These are phyloP conservation scores for Trichoderma sp. DNA, from an alignment of 2,329 filamentous ascomycete genomes.

Conservation along the genomic window DNA sequence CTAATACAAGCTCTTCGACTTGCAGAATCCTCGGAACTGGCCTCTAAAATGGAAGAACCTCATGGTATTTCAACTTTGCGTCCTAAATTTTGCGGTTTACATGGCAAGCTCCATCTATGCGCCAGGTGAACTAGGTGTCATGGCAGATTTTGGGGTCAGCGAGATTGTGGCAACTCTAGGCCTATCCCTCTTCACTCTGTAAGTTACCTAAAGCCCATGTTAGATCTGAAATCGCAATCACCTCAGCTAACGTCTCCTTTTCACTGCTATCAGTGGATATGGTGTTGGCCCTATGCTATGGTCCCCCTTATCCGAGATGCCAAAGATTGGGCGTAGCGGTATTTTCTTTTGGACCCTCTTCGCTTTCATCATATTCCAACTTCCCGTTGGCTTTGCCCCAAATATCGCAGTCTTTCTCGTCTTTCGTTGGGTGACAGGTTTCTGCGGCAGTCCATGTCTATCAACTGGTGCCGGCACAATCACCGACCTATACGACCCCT, in stretches of 20 bases:
- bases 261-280: not conserved
- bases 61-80: not conserved
- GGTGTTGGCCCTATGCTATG: not conserved
- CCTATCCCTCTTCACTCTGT: constrained; percentile 3
- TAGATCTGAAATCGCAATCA: not conserved
- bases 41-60: not conserved
- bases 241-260: not conserved
- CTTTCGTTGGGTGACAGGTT: not conserved
- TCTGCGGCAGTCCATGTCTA: constrained; percentile 1
- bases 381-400: not conserved
- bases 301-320: constrained; percentile 9
- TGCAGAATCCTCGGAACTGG: constrained; percentile 4
- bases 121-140: not conserved
- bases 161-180: not conserved
- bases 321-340: not conserved
- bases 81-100: not conserved
- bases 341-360: not conserved
- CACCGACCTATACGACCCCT: not conserved
- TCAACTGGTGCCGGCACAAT: not conserved
- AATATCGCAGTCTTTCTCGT: not conserved
- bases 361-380: not conserved
- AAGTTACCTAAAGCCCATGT: not conserved
- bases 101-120: constrained; percentile 9
- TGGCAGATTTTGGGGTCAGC: not conserved
- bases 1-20: not conserved